These are phyloP conservation scores for Nemania sp. DNA, from an alignment of 2,329 filamentous ascomycete species.

Conservation along the genomic window DNA sequence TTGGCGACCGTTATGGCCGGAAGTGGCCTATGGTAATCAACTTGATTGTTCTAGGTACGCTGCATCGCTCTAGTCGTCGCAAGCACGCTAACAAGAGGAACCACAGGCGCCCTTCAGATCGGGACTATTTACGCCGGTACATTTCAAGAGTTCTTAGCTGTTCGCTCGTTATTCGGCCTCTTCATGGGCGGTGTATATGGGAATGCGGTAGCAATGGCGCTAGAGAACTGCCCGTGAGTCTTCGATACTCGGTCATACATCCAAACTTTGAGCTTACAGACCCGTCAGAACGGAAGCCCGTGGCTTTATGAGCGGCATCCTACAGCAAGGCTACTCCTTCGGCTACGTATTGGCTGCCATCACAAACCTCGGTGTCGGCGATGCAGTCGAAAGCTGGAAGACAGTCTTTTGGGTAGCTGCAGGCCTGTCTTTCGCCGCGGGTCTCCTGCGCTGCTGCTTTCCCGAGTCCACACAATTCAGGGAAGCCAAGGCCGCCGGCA, in stretches of 20 bases:
- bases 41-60: conserved; percentile 74
- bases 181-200: conserved; percentile 88
- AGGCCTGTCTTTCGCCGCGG: conserved; percentile 75
- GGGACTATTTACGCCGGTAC: conserved; percentile 81
- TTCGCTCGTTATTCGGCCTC: conserved; percentile 78
- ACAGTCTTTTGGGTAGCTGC: conserved; percentile 80
- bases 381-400: conserved; percentile 74
- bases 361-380: conserved; percentile 79
- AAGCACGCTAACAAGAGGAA: conserved; percentile 4
- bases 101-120: conserved; percentile 68
- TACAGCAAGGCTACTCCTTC: conserved; percentile 85
- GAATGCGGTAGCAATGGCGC: conserved; percentile 81
- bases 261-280: not conserved
- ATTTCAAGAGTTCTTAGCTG: conserved; percentile 80
- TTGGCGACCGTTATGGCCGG: conserved; percentile 82
- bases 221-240: conserved; percentile 76
- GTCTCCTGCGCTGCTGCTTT: conserved; percentile 74
- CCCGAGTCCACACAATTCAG: conserved; percentile 82
- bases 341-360: conserved; percentile 84
- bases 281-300: conserved; percentile 68
- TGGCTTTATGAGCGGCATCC: conserved; percentile 83
- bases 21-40: conserved; percentile 88
- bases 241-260: not conserved
- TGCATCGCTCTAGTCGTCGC: not conserved
- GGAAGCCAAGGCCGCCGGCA: conserved; percentile 72